Evolutionary conservation across 75 land plant genomes (phyloP).

Genomic region (Chamaecyparis obtusa): DNA sequence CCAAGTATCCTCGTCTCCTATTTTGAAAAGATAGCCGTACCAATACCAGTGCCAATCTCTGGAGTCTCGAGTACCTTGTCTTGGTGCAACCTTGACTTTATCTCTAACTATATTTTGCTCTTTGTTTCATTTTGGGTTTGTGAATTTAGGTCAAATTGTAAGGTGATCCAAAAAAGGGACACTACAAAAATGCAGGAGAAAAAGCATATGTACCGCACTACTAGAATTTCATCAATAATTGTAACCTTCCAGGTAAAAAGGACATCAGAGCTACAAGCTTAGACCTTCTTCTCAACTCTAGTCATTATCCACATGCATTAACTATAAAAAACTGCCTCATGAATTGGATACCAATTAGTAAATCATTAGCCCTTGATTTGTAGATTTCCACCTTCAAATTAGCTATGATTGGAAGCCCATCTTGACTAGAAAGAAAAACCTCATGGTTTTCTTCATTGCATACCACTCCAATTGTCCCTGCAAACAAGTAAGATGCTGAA

Average conservation of each 20-base stretch:
- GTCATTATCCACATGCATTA: background rate
- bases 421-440: background rate
- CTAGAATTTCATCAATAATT: background rate
- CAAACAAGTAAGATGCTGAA: background rate
- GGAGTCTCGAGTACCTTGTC: no score
- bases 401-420: background rate
- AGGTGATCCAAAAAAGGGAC: no score
- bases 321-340: background rate
- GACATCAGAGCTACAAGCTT: background rate
- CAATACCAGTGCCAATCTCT: no score
- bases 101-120: no score
- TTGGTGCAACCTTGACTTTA: no score
- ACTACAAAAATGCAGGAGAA: background rate
- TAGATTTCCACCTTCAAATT: background rate
- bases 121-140: no score
- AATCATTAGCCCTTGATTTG: background rate
- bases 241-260: background rate
- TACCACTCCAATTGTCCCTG: background rate
- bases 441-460: background rate
- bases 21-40: no score
- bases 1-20: no score
- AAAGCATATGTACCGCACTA: background rate
- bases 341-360: background rate
- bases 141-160: no score
- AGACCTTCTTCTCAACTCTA: background rate